These are phyloP conservation scores for Colletotrichum tropicale DNA, from an alignment of 2,329 filamentous ascomycete species.

Conservation along the genomic window DNA sequence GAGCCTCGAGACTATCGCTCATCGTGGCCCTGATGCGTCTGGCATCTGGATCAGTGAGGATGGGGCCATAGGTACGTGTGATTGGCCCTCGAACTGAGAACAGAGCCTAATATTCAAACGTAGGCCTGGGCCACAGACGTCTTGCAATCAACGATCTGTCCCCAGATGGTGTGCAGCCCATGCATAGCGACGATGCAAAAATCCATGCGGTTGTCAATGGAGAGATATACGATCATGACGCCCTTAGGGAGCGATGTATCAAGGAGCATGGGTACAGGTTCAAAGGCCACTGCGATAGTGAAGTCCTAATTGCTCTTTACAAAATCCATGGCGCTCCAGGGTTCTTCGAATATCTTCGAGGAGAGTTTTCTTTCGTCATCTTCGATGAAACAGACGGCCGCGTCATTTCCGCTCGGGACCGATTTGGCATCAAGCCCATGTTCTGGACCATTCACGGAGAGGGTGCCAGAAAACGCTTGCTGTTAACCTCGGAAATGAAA, in stretches of 20 bases:
- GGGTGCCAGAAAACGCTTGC: conserved; percentile 32
- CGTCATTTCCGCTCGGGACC: conserved; percentile 54
- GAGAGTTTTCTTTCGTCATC: conserved; percentile 59
- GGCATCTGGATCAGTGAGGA: conserved; percentile 29
- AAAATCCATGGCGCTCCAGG: conserved; percentile 44
- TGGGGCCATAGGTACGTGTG: not conserved
- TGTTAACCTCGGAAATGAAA: conserved; percentile 59
- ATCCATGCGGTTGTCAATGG: conserved; percentile 63
- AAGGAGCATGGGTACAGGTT: conserved; percentile 45
- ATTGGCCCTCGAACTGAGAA: not conserved
- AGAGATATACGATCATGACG: conserved; percentile 60
- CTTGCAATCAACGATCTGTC: conserved; percentile 58
- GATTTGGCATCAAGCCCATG: conserved; percentile 64
- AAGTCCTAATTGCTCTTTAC: conserved; percentile 59
- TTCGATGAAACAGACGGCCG: conserved; percentile 44
- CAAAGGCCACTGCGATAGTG: conserved; percentile 50
- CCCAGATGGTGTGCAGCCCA: conserved; percentile 48
- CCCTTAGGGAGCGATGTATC: conserved; percentile 40
- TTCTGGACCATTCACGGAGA: conserved; percentile 44
- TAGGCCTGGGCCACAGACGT: conserved; percentile 50
- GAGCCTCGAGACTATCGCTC: conserved; percentile 24
- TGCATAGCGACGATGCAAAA: conserved; percentile 35
- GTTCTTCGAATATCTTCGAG: conserved; percentile 46
- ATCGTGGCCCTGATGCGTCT: conserved; percentile 33
- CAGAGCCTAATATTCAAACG: not conserved